These are phyloP conservation scores for Miscanthus lutarioriparius DNA, from an alignment of 176 grass and related monocot genomes.

Conservation along the genomic window DNA sequence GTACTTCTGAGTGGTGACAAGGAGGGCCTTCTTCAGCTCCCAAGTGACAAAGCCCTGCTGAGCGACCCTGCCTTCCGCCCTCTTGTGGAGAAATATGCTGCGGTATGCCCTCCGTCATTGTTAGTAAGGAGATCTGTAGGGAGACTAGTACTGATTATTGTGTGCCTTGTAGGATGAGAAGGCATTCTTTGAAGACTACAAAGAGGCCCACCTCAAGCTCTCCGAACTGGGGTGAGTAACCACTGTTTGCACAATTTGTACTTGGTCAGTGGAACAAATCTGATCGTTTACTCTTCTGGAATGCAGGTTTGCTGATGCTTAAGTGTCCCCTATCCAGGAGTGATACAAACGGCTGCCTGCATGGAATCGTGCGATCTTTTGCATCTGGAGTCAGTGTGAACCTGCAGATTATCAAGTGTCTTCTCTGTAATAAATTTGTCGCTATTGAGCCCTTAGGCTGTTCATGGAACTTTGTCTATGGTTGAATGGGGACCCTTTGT, in stretches of 20 bases:
- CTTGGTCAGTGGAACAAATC: not conserved
- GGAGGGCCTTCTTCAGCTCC: conserved; percentile 83
- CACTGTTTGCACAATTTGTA: not conserved
- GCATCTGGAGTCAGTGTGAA: conserved; percentile 30
- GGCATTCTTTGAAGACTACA: conserved; percentile 89
- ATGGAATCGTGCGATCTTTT: not conserved
- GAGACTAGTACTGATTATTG: not conserved
- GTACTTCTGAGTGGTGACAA: conserved; percentile 90
- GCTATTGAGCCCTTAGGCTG: not conserved
- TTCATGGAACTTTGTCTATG: not conserved
- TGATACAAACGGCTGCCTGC: not conserved
- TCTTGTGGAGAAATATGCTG: conserved; percentile 85
- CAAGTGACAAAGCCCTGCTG: conserved; percentile 85
- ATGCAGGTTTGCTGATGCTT: conserved; percentile 68
- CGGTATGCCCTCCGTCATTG: conserved; percentile 24
- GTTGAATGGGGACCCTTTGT: not conserved
- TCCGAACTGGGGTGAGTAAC: conserved; percentile 69
- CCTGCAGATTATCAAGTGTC: conserved; percentile 26
- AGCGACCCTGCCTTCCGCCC: conserved; percentile 72
- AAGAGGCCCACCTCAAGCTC: conserved; percentile 82
- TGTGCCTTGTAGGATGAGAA: conserved; percentile 64
- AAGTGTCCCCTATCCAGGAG: not conserved
- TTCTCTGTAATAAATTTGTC: conserved; percentile 47
- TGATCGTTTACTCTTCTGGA: conserved; percentile 4
- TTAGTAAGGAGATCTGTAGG: not conserved